Conservation (phyloP, 73 alveolate species). For the Paramecium pentaurelia region DNA sequence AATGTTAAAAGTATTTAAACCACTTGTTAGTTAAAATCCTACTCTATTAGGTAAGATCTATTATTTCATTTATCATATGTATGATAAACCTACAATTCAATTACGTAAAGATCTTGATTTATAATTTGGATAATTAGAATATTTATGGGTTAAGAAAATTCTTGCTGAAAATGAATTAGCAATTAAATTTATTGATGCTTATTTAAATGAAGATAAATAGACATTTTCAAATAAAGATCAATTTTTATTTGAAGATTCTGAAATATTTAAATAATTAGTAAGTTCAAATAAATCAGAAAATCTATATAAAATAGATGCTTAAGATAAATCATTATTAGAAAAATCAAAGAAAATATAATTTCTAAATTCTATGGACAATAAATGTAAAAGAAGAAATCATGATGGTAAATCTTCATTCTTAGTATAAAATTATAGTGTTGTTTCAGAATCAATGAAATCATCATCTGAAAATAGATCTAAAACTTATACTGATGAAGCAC, state of each 20-base stretch:
- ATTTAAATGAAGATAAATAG: not conserved
- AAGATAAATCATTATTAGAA: not conserved
- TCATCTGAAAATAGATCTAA: not conserved
- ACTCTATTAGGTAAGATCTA: not conserved
- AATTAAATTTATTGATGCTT: not conserved
- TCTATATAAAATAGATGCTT: not conserved
- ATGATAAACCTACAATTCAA: not conserved
- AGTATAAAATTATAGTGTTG: not conserved
- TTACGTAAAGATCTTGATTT: not conserved
- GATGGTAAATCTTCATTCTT: not conserved
- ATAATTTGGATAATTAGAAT: not conserved
- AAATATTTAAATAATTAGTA: not conserved
- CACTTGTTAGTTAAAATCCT: not conserved
- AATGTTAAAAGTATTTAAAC: slow-evolving; percentile 2
- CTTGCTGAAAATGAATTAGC: not conserved
- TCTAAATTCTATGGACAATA: not conserved
- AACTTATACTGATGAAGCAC: not conserved
- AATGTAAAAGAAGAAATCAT: not conserved
- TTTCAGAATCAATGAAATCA: not conserved
- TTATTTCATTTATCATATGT: slow-evolving; percentile 36
- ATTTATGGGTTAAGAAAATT: not conserved
- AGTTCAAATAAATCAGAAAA: not conserved
- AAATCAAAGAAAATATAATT: not conserved
- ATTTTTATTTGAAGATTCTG: slow-evolving; percentile 5
- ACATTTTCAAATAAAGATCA: not conserved